Evolutionary conservation across 164 flowering plant genomes (phyloP), one percentile per base, ranked within the genome.

Genomic region (Umbilicus rupestris): DNA sequence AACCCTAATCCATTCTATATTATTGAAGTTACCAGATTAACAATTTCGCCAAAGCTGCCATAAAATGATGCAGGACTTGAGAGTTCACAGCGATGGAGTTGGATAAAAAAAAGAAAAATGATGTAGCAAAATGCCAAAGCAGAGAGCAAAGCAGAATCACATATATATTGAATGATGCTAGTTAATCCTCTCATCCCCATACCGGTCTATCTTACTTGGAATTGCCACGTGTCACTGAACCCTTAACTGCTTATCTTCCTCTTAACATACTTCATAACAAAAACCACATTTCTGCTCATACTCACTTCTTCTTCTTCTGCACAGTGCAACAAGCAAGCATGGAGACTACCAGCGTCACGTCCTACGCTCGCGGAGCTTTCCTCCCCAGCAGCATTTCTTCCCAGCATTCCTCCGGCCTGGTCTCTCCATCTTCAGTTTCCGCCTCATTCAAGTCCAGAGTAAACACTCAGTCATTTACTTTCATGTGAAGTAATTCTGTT

Each of bases 331-430:
- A 50, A 39, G 28, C 69, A 31, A 11, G 26, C 42, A 92, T 89
- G 96, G 95, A 89, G 78, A 75, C 96, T 55, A 30, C 60, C 35
- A 69, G 87, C n/a, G 76, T 88, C 52, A 72, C 87, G n/a, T 81
- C 86, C 74, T 84, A 71, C 71, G 72, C 92, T n/a, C 85, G 82
- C 30, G 89, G 83, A 59, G 70, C 80, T 9, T 72, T 86, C 44
- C 49, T 84, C 5, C 85, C 88, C 12, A 74, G 71, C 44, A 69
- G 42, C 30, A 82, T 75, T 35, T 74, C 92, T 63, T 76, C 96
- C 33, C 83, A 84, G 71, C 87, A 79, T 60, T 77, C 86, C 0
- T 58, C 82, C 41, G 66, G 84, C 2, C 46, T 82, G 24, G 74
- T 80, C 24, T 71, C 94, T 37, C 77, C 88, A 20, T 68, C 85